Base-by-base conservation (phyloP, 1,284 basidiomycete species). In the Papiliotrema laurentii region DNA sequence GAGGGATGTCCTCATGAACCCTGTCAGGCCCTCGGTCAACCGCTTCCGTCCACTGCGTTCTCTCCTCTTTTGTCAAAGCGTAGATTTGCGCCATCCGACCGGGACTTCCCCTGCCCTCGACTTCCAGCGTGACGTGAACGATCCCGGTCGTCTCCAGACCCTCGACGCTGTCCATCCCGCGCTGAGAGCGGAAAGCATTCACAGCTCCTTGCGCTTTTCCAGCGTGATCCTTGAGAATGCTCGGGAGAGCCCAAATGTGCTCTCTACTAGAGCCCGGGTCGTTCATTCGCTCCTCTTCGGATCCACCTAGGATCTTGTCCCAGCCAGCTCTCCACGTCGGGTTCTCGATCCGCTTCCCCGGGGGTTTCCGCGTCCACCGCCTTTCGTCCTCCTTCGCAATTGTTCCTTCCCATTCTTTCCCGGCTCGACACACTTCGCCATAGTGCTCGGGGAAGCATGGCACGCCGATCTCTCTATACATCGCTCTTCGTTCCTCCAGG, bases 381-480 rank as follows among this genome's bases (percentile, higher is more conserved):
- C 69, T 77, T 48, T 76, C 74, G 36, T 64, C 84, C 49, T 80
- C 75, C 2, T 64, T 64, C 28, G 76, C 84, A 21, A 76, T 73
- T 13, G 14, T 18, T 2, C 68, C 63, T 35, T 80, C 78, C 65
- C 80, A 81, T 1, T 65, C 61, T 3, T 76, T 71, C 49, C 84
- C 85, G 0, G 82, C 79, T 10, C 62, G 26, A 38, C 64, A 55
- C 0, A 82, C 80, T 9, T 72, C 71, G 0, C 86, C 84, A 60
- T 80, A 89, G 66, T 93, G 89, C 40, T 83, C 80, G n/a, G 92
- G 92, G 66, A 90, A 94, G 50, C 81, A 81, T 1, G 80, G 66
- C 0, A 74, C 72, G 2, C 85, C 87, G 2, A 85, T 81, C 71
- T 96, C 92, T 56, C 87, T 89, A 36, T 80, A 76, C 60, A 90